phyloP scores from a whole-genome alignment of 805 yeast genomes.

The Saccharomyces jurei region DNA sequence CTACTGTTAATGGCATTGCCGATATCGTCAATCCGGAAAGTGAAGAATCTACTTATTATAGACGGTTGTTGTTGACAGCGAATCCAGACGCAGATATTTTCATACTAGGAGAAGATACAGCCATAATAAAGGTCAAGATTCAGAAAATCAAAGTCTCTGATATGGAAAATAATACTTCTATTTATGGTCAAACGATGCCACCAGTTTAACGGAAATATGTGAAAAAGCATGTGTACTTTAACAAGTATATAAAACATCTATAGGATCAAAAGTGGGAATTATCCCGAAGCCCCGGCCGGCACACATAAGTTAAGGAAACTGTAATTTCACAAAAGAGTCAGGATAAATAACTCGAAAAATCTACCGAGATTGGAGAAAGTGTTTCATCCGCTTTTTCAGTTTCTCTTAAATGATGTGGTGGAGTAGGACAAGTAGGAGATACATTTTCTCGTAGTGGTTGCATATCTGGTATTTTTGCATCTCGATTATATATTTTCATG shows the following conservation, averaged over 20 bases:
- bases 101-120: constrained; percentile 55
- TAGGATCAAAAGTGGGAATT: neutral
- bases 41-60: constrained; percentile 53
- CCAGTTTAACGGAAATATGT: neutral
- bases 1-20: constrained; percentile 69
- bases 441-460: neutral
- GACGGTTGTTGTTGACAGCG: constrained; percentile 48
- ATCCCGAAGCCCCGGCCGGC: neutral
- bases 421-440: constrained; percentile 2
- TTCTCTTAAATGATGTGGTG: constrained; percentile 1
- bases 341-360: constrained; percentile 22
- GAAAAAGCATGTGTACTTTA: neutral
- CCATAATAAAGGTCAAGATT: constrained; percentile 58
- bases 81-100: constrained; percentile 65
- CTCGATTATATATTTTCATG: constrained; percentile 2
- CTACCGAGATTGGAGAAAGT: constrained; percentile 27
- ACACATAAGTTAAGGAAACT: too few relatives aligned
- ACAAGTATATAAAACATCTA: neutral
- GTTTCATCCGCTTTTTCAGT: constrained; percentile 16
- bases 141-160: constrained; percentile 70
- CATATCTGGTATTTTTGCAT: neutral
- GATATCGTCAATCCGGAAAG: constrained; percentile 40
- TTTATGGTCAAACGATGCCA: constrained; percentile 14
- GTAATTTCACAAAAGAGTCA: neutral
- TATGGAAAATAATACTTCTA: constrained; percentile 46